phyloP scores from a whole-genome alignment of 2,329 filamentous ascomycete species.

The Exophiala lecanii-corni region DNA sequence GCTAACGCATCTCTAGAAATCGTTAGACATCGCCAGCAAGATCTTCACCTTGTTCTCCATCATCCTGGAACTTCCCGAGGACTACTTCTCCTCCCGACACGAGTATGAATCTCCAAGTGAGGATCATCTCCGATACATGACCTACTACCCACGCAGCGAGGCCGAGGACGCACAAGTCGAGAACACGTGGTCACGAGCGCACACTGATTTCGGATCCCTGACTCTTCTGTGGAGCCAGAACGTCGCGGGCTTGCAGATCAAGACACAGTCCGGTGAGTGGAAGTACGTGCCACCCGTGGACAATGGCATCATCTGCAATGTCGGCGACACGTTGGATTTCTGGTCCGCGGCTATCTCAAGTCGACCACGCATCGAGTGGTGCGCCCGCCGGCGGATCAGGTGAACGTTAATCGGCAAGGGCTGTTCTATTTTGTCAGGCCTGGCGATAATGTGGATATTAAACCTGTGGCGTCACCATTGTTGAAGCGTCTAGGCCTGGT shows the following conservation, averaged over 20 bases:
- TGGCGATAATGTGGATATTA: constrained; percentile 29
- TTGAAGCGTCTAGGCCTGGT: constrained; percentile 31
- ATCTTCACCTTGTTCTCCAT: constrained; percentile 54
- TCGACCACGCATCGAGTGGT: constrained; percentile 47
- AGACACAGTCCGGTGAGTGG: constrained; percentile 42
- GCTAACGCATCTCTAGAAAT: no score
- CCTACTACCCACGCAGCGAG: constrained; percentile 48
- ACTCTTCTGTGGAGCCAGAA: constrained; percentile 56
- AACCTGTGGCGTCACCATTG: constrained; percentile 30
- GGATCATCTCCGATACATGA: constrained; percentile 58
- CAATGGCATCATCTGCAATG: constrained; percentile 47
- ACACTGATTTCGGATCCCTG: constrained; percentile 54
- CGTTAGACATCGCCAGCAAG: constrained; percentile 5
- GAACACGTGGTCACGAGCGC: constrained; percentile 43
- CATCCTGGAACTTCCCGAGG: constrained; percentile 55
- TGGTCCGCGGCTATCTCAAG: constrained; percentile 47
- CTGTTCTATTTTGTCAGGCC: constrained; percentile 45
- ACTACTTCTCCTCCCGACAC: constrained; percentile 52
- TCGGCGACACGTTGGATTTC: constrained; percentile 45
- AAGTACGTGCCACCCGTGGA: constrained; percentile 45
- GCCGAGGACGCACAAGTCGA: constrained; percentile 42
- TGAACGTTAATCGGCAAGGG: constrained; percentile 39
- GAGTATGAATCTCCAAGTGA: constrained; percentile 53
- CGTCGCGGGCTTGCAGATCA: constrained; percentile 52
- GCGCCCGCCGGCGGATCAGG: constrained; percentile 46